These are phyloP conservation scores for Backusella macrospora DNA, from an alignment of 192 early-diverging fungal genomes.

Conservation along the genomic window DNA sequence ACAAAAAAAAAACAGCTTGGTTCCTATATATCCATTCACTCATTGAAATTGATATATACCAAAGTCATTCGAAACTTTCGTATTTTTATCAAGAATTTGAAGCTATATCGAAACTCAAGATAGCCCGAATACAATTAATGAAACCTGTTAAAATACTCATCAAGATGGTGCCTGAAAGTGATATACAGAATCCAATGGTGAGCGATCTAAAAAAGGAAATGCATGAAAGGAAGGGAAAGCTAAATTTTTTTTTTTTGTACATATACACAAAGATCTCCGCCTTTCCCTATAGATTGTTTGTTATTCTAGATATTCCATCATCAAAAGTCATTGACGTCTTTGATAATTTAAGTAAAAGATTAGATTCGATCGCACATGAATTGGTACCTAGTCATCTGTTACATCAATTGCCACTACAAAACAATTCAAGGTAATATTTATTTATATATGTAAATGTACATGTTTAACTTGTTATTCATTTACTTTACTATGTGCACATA, in stretches of 20 bases:
- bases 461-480: too few species aligned
- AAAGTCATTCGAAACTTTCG: too few species aligned
- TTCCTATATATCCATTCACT: too few species aligned
- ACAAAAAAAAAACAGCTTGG: not conserved
- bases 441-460: too few species aligned
- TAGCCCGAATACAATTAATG: not conserved
- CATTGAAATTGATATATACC: too few species aligned
- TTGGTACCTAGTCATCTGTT: not conserved
- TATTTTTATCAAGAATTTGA: slow-evolving; percentile 3
- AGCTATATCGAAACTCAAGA: not conserved
- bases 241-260: too few species aligned
- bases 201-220: too few species aligned
- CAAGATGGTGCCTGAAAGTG: not conserved
- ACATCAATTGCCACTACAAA: not conserved
- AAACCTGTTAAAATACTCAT: not conserved
- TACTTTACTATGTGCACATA: too few species aligned
- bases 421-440: not conserved
- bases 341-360: slow-evolving; percentile 7
- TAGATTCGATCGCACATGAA: not conserved
- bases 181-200: not conserved
- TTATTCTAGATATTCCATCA: not conserved
- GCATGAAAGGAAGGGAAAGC: too few species aligned
- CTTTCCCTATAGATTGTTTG: not conserved
- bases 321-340: not conserved
- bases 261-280: not conserved